A percentile compares a stretch with the other conserved stretches of the same genome.
Evolutionary conservation across 768 basidiomycete species (phyloP).

Genomic region (Rhizopogon roseolus): DNA sequence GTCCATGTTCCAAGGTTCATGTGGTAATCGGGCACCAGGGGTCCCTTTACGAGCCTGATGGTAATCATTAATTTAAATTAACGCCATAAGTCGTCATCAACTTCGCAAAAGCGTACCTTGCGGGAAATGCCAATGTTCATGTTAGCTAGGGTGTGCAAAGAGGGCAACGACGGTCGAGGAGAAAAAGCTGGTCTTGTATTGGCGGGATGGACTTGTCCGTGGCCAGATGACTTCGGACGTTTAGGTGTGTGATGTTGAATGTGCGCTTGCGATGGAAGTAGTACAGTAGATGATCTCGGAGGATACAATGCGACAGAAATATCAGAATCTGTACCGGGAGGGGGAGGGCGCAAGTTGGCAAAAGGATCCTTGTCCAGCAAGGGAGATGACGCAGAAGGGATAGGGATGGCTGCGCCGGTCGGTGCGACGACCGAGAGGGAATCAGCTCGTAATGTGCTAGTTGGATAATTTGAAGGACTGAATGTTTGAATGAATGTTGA

Average conservation of each 20-base stretch:
- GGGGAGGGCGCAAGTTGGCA: conserved; percentile 45
- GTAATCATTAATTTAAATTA: conserved; percentile 1
- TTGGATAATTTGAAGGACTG: conserved; percentile 22
- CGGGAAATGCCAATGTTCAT: conserved; percentile 30
- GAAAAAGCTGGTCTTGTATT: conserved; percentile 37
- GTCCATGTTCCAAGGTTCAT: conserved; percentile 37
- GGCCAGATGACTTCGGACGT: conserved; percentile 30
- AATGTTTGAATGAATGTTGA: conserved; percentile 42
- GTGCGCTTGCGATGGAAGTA: conserved; percentile 9
- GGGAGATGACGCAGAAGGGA: conserved; percentile 4
- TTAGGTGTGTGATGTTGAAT: conserved; percentile 7
- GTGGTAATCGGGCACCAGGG: conserved; percentile 37
- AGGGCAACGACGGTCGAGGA: conserved; percentile 38
- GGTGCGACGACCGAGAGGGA: conserved; percentile 8
- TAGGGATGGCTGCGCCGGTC: not conserved
- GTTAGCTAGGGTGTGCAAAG: conserved; percentile 33
- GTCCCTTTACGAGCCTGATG: conserved; percentile 35
- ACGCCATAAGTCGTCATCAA: not conserved
- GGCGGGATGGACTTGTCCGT: conserved; percentile 33
- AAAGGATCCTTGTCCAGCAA: conserved; percentile 74
- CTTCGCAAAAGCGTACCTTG: conserved; percentile 27
- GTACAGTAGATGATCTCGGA: conserved; percentile 7
- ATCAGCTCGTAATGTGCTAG: conserved; percentile 13
- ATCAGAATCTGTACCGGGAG: conserved; percentile 7
- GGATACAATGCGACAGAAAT: conserved; percentile 7